A percentile compares a stretch with the other conserved stretches of the same genome.
Evolutionary conservation across 805 yeast species (phyloP).

Genomic region (Zygosaccharomyces siamensis): DNA sequence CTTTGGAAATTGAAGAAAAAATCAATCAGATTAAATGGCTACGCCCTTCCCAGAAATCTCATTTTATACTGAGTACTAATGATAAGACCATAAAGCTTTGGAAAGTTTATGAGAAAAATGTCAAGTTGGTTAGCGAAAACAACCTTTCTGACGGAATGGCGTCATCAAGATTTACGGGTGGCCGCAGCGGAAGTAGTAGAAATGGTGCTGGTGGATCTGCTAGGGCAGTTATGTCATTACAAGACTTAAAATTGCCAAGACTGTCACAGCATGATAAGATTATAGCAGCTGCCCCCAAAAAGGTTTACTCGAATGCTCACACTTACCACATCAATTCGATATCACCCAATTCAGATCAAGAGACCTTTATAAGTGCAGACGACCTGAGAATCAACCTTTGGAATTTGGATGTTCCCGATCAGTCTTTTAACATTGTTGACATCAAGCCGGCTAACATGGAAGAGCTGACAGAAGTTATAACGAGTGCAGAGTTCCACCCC

Average conservation of each 20-base stretch:
- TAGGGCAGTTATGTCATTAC: conserved; percentile 35
- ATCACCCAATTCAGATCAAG: conserved; percentile 91
- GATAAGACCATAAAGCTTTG: conserved; percentile 98
- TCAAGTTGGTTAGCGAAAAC: conserved; percentile 88
- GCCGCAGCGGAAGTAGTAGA: conserved; percentile 6
- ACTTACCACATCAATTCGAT: conserved; percentile 97
- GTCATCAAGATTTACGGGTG: conserved; percentile 4
- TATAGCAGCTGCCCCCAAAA: conserved; percentile 90
- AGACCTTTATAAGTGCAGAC: conserved; percentile 88
- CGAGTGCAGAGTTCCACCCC: conserved; percentile 96
- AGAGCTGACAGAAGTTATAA: conserved; percentile 95
- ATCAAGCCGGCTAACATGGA: conserved; percentile 98
- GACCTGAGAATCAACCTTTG: conserved; percentile 93
- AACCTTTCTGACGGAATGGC: conserved; percentile 53
- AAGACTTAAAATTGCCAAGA: conserved; percentile 71
- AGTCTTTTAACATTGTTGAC: conserved; percentile 93
- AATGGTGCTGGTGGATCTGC: conserved; percentile 18
- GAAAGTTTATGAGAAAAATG: conserved; percentile 90
- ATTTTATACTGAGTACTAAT: conserved; percentile 83
- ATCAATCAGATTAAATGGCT: conserved; percentile 98
- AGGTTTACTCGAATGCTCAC: conserved; percentile 91
- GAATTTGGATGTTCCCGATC: conserved; percentile 92
- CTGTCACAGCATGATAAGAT: conserved; percentile 91
- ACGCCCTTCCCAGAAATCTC: conserved; percentile 81
- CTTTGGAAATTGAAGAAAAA: conserved; percentile 95